phyloP scores from a whole-genome alignment of 768 basidiomycete genomes.

The Tricholoma furcatifolium region DNA sequence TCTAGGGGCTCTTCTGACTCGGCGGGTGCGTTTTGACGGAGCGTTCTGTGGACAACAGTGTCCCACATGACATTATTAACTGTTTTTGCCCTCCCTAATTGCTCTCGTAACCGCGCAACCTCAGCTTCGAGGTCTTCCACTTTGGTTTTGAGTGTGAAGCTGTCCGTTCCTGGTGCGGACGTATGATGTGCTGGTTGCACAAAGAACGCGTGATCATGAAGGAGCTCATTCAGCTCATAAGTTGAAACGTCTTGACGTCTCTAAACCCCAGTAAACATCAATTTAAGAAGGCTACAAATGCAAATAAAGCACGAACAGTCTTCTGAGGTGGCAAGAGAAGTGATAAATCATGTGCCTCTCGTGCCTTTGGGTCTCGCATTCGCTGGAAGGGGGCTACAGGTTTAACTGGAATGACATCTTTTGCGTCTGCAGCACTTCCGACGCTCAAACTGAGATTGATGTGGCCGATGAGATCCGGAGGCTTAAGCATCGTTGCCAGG shows the following conservation, averaged over 20 bases:
- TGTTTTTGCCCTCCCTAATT: constrained; percentile 82
- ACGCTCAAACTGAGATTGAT: constrained; percentile 52
- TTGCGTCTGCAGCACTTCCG: constrained; percentile 38
- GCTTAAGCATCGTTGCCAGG: constrained; percentile 79
- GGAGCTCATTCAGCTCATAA: constrained; percentile 56
- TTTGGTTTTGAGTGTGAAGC: constrained; percentile 47
- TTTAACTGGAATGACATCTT: constrained; percentile 64
- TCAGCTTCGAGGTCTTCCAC: constrained; percentile 74
- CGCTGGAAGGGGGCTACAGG: constrained; percentile 72
- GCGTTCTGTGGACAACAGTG: constrained; percentile 65
- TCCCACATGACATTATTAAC: constrained; percentile 96
- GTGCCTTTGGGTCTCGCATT: constrained; percentile 61
- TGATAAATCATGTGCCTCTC: constrained; percentile 71
- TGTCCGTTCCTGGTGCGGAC: constrained; percentile 27
- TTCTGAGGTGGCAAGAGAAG: constrained; percentile 53
- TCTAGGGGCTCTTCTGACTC: constrained; percentile 15
- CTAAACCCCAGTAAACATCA: constrained; percentile 11
- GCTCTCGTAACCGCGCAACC: constrained; percentile 59
- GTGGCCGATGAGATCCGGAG: constrained; percentile 84
- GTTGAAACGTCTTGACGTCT: constrained; percentile 30
- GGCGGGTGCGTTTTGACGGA: constrained; percentile 35
- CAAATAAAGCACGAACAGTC: constrained; percentile 34
- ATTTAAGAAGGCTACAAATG: not conserved
- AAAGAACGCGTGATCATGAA: constrained; percentile 67
- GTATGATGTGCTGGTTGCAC: constrained; percentile 40